Percentiles rank a stretch among this genome's conserved stretches.
Evolutionary conservation across 2,329 filamentous ascomycete genomes (phyloP).

Genomic region (Tolypocladium inflatum): DNA sequence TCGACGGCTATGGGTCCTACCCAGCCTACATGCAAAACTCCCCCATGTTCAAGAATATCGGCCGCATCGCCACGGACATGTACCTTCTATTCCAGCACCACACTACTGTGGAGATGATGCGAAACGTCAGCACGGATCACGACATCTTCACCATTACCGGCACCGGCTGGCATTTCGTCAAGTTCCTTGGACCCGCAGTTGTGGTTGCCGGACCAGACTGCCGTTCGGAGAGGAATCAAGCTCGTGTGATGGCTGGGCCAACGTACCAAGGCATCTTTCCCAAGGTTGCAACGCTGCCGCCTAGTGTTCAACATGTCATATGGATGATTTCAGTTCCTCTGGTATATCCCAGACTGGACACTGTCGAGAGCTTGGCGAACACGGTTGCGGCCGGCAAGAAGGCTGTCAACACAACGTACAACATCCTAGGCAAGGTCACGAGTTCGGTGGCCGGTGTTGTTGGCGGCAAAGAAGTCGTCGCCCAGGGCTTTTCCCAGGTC

Average conservation of each 20-base stretch:
- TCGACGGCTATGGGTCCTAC: conserved; percentile 95
- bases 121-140: conserved; percentile 76
- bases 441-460: conserved; percentile 93
- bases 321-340: conserved; percentile 92
- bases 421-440: conserved; percentile 88
- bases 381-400: conserved; percentile 94
- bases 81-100: conserved; percentile 98
- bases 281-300: conserved; percentile 82
- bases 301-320: conserved; percentile 90
- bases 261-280: conserved; percentile 97
- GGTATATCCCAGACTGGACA: conserved; percentile 83
- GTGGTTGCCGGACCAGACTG: conserved; percentile 87
- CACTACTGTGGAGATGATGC: conserved; percentile 86
- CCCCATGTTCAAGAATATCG: conserved; percentile 97
- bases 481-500: conserved; percentile 84
- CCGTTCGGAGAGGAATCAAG: conserved; percentile 80
- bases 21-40: conserved; percentile 98
- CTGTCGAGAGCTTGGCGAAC: conserved; percentile 81
- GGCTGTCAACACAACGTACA: conserved; percentile 92
- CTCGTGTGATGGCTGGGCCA: conserved; percentile 87
- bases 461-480: conserved; percentile 86
- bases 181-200: conserved; percentile 85
- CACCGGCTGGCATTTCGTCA: conserved; percentile 98
- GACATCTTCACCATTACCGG: conserved; percentile 96
- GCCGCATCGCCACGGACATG: conserved; percentile 91